Percentiles rank a stretch among this genome's conserved stretches.
These are phyloP conservation scores for Fusarium brachygibbosum DNA, from an alignment of 2,329 filamentous ascomycete species.

Conservation along the genomic window DNA sequence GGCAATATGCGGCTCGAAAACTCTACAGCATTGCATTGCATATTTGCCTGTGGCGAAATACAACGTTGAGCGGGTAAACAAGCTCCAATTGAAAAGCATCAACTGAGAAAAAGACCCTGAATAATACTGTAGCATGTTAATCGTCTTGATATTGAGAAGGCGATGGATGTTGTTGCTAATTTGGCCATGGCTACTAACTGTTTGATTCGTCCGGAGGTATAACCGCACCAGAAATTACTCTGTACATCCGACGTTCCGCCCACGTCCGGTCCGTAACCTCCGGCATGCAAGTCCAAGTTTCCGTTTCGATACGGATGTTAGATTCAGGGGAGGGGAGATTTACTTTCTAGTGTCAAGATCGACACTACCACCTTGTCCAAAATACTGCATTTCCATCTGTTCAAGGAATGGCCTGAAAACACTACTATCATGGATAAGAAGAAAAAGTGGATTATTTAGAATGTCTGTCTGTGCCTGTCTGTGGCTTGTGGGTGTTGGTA, in stretches of 20 bases:
- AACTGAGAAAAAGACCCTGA: background rate
- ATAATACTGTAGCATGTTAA: background rate
- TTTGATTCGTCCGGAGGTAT: conserved; percentile 25
- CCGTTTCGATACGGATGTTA: conserved; percentile 24
- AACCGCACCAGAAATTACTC: conserved; percentile 3
- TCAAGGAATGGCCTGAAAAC: conserved; percentile 19
- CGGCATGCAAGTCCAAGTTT: conserved; percentile 37
- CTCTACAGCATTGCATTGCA: conserved; percentile 10
- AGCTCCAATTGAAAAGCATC: conserved; percentile 3
- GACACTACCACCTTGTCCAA: conserved; percentile 3
- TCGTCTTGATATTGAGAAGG: background rate
- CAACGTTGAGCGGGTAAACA: conserved; percentile 31
- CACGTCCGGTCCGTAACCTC: conserved; percentile 16
- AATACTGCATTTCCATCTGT: background rate
- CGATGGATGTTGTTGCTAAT: conserved; percentile 26
- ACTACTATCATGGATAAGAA: no score
- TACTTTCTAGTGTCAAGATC: conserved; percentile 19
- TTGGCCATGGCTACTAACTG: background rate
- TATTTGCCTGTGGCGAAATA: conserved; percentile 39
- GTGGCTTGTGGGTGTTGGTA: background rate
- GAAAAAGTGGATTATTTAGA: conserved; percentile 33
- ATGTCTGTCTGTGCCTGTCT: no score
- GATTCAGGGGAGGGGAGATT: conserved; percentile 21
- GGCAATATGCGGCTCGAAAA: conserved; percentile 43
- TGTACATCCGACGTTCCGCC: conserved; percentile 24